Percentiles rank a stretch among this genome's conserved stretches.
Evolutionary conservation across 2,329 filamentous ascomycete species (phyloP).

Genomic region (Calonectria montana): DNA sequence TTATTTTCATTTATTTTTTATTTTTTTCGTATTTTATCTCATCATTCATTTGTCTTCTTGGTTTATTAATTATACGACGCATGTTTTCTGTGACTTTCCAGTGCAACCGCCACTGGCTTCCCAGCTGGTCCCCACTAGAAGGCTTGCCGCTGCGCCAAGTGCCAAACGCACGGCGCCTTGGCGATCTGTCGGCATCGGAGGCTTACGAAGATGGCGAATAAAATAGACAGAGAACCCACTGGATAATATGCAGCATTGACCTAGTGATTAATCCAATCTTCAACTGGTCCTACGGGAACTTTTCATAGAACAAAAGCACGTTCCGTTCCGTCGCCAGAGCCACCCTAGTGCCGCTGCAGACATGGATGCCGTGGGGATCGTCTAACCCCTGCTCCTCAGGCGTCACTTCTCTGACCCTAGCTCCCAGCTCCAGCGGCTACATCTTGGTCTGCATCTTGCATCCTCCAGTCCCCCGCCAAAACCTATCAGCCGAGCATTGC

Average conservation of each 20-base stretch:
- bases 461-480: slow-evolving; percentile 9
- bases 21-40: too few species aligned
- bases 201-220: not conserved
- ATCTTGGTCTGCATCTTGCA: slow-evolving; percentile 29
- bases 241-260: not conserved
- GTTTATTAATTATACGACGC: too few species aligned
- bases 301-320: not conserved
- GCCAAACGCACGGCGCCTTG: not conserved
- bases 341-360: not conserved
- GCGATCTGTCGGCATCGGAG: not conserved
- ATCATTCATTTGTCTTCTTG: too few species aligned
- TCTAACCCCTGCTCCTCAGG: slow-evolving; percentile 40
- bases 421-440: slow-evolving; percentile 27
- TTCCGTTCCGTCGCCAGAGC: not conserved
- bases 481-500: slow-evolving; percentile 13
- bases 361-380: slow-evolving; percentile 15
- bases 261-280: not conserved
- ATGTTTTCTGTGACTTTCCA: too few species aligned
- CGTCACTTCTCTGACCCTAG: slow-evolving; percentile 32
- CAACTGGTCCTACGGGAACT: not conserved
- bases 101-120: too few species aligned
- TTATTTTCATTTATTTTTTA: too few species aligned
- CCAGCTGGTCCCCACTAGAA: not conserved
- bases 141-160: not conserved
- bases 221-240: not conserved